Conservation (phyloP, 1,284 basidiomycete genomes). For the Thelephora terrestris region DNA sequence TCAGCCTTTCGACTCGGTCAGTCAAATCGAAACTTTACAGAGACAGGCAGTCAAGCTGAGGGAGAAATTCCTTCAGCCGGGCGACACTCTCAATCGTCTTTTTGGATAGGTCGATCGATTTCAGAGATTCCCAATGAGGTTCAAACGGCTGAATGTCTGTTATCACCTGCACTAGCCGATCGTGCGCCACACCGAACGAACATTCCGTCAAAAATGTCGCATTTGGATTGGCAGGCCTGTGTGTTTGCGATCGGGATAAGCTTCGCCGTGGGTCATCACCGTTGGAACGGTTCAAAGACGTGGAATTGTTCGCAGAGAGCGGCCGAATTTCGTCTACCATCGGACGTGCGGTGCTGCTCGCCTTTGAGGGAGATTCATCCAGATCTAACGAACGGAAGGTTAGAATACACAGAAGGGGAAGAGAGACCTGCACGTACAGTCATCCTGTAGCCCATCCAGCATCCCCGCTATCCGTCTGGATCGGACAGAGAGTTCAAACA, state of each 20-base stretch:
- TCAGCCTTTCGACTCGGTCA: neutral
- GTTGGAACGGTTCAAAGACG: neutral
- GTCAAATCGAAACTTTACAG: constrained; percentile 44
- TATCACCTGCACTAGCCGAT: constrained; percentile 84
- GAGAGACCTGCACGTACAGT: constrained; percentile 29
- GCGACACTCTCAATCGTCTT: constrained; percentile 85
- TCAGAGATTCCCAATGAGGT: constrained; percentile 86
- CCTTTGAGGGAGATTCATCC: constrained; percentile 57
- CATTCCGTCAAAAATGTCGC: constrained; percentile 90
- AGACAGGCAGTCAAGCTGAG: constrained; percentile 70
- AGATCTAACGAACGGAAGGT: constrained; percentile 23
- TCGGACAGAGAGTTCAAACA: constrained; percentile 50
- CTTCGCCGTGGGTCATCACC: constrained; percentile 25
- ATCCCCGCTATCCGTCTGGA: constrained; percentile 74
- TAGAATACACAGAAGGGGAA: constrained; percentile 13
- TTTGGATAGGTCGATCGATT: constrained; percentile 66
- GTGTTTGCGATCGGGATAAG: constrained; percentile 34
- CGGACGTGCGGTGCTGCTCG: constrained; percentile 31
- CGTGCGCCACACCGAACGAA: constrained; percentile 88
- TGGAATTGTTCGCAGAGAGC: constrained; percentile 20
- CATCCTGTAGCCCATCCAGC: constrained; percentile 60
- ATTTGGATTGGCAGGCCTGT: constrained; percentile 30
- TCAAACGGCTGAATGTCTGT: constrained; percentile 95
- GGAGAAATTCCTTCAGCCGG: constrained; percentile 89
- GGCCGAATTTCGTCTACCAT: constrained; percentile 36